A percentile compares a stretch with the other conserved stretches of the same genome.
Conservation (phyloP, 441 rosid species). For the Erodium moschatum region DNA sequence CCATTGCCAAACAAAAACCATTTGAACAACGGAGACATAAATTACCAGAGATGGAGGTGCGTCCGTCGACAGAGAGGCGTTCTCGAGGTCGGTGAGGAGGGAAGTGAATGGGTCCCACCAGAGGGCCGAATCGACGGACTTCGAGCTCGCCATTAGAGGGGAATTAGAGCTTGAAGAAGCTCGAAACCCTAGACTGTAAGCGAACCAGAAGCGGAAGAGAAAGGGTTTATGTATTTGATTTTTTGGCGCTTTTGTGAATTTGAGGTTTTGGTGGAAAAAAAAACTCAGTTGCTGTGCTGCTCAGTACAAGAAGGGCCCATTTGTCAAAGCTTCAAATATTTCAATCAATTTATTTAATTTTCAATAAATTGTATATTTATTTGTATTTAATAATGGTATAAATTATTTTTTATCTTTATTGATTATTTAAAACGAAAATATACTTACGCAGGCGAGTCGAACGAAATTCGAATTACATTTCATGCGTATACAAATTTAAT, state of each 20-base stretch:
- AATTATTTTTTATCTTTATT: too few species aligned
- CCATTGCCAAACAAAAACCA: neutral
- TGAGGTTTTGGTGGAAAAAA: neutral
- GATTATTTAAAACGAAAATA: too few species aligned
- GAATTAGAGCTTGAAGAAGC: conserved; percentile 17
- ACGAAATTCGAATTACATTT: too few species aligned
- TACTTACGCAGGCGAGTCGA: too few species aligned
- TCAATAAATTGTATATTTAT: too few species aligned
- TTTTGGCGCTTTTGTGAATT: conserved; percentile 14
- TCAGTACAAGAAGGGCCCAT: too few species aligned
- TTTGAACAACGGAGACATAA: conserved; percentile 4
- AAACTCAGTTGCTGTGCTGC: too few species aligned
- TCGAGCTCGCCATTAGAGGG: conserved; percentile 42
- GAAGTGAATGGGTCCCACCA: conserved; percentile 77
- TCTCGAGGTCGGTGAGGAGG: conserved; percentile 59
- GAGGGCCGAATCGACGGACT: conserved; percentile 51
- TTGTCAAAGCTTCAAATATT: too few species aligned
- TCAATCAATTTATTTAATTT: too few species aligned
- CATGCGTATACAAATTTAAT: too few species aligned
- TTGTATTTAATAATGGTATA: too few species aligned
- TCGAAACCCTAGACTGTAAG: conserved; percentile 39
- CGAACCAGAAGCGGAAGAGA: neutral
- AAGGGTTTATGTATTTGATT: conserved; percentile 21
- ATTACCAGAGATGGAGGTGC: conserved; percentile 47
- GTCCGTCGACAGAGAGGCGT: conserved; percentile 45